phyloP scores from a whole-genome alignment of 768 basidiomycete genomes.

The Russula ochroleuca region DNA sequence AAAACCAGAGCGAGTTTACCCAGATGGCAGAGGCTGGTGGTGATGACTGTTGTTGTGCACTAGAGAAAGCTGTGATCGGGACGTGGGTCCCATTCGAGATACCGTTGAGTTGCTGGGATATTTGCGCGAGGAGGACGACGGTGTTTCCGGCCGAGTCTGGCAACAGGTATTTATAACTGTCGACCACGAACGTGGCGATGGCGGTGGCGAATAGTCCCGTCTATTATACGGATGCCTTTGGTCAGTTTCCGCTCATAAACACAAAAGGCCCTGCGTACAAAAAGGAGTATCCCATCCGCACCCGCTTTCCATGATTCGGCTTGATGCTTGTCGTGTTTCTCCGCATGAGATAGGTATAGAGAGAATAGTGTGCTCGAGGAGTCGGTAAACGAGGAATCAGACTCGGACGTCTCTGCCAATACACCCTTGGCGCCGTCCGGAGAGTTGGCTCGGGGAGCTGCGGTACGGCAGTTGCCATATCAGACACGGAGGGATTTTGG shows the following conservation, averaged over 20 bases:
- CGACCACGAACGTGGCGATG: constrained; percentile 18
- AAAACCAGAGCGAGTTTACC: constrained; percentile 19
- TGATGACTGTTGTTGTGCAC: background rate
- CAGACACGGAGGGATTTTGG: background rate
- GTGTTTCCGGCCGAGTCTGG: constrained; percentile 12
- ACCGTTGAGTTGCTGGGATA: constrained; percentile 17
- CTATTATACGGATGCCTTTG: background rate
- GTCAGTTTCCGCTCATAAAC: background rate
- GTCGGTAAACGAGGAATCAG: constrained; percentile 9
- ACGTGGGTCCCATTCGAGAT: constrained; percentile 1
- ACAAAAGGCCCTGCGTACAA: constrained; percentile 5
- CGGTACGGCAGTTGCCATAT: background rate
- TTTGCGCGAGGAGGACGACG: constrained; percentile 20
- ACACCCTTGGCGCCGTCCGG: background rate
- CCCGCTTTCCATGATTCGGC: constrained; percentile 12
- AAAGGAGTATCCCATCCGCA: constrained; percentile 19
- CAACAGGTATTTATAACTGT: constrained; percentile 22
- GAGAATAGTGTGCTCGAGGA: constrained; percentile 11
- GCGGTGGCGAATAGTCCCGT: constrained; percentile 22
- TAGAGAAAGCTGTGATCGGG: background rate
- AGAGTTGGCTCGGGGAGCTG: background rate
- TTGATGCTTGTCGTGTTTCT: constrained; percentile 4
- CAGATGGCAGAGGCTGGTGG: constrained; percentile 10
- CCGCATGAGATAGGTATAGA: constrained; percentile 16
- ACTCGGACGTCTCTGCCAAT: background rate